Evolutionary conservation across 2,329 filamentous ascomycete genomes (phyloP).

Genomic region (Cladosporium cucumerinum): DNA sequence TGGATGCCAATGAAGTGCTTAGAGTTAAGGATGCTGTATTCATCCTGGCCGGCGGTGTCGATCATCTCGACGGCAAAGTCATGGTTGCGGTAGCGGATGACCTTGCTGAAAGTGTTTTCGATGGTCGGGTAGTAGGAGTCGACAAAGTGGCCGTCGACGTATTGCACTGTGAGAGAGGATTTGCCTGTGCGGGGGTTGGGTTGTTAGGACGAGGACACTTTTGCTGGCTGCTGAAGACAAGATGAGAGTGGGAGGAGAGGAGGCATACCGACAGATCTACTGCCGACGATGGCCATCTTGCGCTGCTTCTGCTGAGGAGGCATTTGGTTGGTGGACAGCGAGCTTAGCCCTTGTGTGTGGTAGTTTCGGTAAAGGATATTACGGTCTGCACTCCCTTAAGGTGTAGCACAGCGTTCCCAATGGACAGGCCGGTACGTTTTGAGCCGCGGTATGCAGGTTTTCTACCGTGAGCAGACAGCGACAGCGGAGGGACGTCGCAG

Average conservation of each 20-base stretch:
- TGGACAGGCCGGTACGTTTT: background rate
- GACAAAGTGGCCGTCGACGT: constrained; percentile 96
- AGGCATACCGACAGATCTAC: constrained; percentile 76
- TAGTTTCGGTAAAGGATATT: background rate
- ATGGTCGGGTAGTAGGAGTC: constrained; percentile 99
- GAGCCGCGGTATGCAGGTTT: constrained; percentile 1
- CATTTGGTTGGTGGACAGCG: constrained; percentile 2
- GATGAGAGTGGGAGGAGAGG: constrained; percentile 19
- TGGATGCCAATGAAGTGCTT: constrained; percentile 99
- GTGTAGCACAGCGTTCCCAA: background rate
- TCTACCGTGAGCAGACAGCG: background rate
- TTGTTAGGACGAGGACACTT: constrained; percentile 10
- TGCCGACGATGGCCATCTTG: constrained; percentile 94
- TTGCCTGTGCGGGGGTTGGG: constrained; percentile 63
- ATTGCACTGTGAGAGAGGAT: constrained; percentile 93
- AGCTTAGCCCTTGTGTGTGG: background rate
- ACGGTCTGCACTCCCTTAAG: background rate
- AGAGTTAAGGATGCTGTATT: constrained; percentile 96
- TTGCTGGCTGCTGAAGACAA: background rate
- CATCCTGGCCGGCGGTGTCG: constrained; percentile 94
- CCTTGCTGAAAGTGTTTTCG: constrained; percentile 97
- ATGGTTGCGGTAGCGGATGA: constrained; percentile 87
- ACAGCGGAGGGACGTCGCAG: background rate
- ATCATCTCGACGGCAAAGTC: constrained; percentile 97
- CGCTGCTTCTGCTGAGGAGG: constrained; percentile 72